A percentile compares a stretch with the other conserved stretches of the same genome.
Evolutionary conservation across 1,284 basidiomycete species (phyloP).

Genomic region (Trichosporon coremiiforme): DNA sequence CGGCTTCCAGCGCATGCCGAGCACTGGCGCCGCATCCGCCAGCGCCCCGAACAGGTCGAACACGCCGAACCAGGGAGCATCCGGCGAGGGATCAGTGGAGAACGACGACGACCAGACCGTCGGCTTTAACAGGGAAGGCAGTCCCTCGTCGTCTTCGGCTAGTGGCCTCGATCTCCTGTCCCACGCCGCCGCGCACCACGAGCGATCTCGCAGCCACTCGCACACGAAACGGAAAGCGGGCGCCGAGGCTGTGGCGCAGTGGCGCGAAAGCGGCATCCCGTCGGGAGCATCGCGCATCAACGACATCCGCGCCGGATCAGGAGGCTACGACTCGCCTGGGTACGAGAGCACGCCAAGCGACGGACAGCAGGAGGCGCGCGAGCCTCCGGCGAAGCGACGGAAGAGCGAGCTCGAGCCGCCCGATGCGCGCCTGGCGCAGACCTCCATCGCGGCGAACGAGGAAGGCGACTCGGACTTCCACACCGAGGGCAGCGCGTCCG

Average conservation of each 20-base stretch:
- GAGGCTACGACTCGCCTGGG: constrained; percentile 27
- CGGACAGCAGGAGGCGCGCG: constrained; percentile 19
- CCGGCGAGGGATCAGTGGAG: constrained; percentile 36
- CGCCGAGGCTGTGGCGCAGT: constrained; percentile 52
- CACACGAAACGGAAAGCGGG: constrained; percentile 51
- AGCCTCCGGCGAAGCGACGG: constrained; percentile 47
- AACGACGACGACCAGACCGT: constrained; percentile 52
- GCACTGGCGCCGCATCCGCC: background rate
- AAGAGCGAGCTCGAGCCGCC: constrained; percentile 35
- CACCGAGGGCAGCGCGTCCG: constrained; percentile 31
- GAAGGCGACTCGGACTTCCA: constrained; percentile 28
- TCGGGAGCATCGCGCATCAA: constrained; percentile 30
- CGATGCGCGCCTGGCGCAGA: constrained; percentile 20
- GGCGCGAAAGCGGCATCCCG: constrained; percentile 49
- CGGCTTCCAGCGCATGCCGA: constrained; percentile 10
- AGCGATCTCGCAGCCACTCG: constrained; percentile 25
- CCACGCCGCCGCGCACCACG: constrained; percentile 39
- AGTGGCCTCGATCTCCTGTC: constrained; percentile 48
- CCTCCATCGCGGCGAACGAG: constrained; percentile 16
- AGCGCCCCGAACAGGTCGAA: constrained; percentile 2
- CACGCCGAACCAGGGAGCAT: constrained; percentile 23
- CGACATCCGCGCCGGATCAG: constrained; percentile 20
- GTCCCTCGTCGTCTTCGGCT: constrained; percentile 47
- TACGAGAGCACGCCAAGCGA: constrained; percentile 32
- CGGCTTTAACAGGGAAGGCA: constrained; percentile 41